These are phyloP conservation scores for Phytopythium mirpurense DNA, from an alignment of 352 stramenopile genomes.

Conservation along the genomic window DNA sequence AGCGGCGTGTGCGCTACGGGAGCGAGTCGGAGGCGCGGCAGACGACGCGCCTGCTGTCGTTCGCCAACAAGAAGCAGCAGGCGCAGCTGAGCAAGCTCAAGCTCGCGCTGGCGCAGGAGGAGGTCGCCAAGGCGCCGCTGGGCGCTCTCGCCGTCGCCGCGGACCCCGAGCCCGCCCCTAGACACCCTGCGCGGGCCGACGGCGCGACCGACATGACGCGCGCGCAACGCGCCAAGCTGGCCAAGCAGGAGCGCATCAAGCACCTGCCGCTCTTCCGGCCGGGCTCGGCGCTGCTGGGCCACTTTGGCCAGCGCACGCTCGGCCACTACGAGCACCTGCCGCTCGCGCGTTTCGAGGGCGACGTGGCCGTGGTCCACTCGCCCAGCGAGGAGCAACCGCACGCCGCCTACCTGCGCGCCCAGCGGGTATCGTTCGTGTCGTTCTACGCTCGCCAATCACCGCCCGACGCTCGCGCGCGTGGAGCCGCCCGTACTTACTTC, in stretches of 20 bases:
- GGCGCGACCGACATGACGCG: constrained; percentile 34
- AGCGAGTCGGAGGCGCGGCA: constrained; percentile 13
- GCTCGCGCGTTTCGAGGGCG: constrained; percentile 36
- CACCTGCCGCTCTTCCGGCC: constrained; percentile 67
- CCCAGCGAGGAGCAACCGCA: constrained; percentile 44
- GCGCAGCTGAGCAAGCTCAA: constrained; percentile 37
- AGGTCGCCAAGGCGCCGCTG: constrained; percentile 9
- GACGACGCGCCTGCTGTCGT: constrained; percentile 18
- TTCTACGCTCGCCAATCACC: too few species aligned
- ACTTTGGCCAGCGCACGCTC: constrained; percentile 45
- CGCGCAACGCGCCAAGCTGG: constrained; percentile 49
- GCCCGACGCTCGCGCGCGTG: too few species aligned
- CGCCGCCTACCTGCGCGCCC: constrained; percentile 38
- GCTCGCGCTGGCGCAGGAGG: constrained; percentile 21
- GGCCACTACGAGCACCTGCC: constrained; percentile 50
- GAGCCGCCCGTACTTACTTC: too few species aligned
- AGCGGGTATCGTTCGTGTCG: too few species aligned
- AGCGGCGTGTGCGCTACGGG: constrained; percentile 21
- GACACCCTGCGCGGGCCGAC: constrained; percentile 3
- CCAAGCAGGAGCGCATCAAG: constrained; percentile 42
- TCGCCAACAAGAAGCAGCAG: constrained; percentile 35
- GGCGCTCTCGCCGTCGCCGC: background rate
- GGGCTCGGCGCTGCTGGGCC: constrained; percentile 41
- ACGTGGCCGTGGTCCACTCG: constrained; percentile 62
- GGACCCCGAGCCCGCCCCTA: too few species aligned